phyloP scores from a whole-genome alignment of 148 eudicot species.

The Rhododendron molle region DNA sequence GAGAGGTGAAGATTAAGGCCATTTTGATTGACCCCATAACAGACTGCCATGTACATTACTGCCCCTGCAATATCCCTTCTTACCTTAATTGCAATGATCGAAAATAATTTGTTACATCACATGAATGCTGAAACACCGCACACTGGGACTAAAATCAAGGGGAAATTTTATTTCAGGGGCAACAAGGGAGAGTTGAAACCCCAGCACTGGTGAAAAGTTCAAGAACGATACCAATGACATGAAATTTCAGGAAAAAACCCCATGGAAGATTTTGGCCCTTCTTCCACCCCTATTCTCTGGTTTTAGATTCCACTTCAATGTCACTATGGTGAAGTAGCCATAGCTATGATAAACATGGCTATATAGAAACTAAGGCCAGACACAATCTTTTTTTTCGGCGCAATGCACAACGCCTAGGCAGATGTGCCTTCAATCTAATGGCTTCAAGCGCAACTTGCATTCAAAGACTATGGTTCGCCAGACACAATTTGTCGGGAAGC shows the following conservation, averaged over 20 bases:
- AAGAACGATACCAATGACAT: neutral
- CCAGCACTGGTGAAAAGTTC: neutral
- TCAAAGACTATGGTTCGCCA: slow-evolving; percentile 40
- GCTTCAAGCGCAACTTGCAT: slow-evolving; percentile 38
- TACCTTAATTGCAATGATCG: slow-evolving; percentile 24
- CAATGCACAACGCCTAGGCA: neutral
- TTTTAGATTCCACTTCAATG: neutral
- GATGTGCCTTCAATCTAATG: slow-evolving; percentile 27
- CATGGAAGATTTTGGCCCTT: neutral
- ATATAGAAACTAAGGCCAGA: neutral
- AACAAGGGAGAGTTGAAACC: neutral
- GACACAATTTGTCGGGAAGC: neutral
- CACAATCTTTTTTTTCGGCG: neutral
- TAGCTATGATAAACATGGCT: neutral
- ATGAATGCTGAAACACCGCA: neutral
- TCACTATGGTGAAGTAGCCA: neutral
- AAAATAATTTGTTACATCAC: neutral
- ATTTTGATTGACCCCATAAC: slow-evolving; percentile 39
- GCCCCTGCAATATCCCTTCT: slow-evolving; percentile 61
- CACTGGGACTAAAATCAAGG: neutral
- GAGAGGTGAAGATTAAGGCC: slow-evolving; percentile 45
- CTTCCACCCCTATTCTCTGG: neutral
- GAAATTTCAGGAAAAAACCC: neutral
- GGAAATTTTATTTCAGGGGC: neutral
- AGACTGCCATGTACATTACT: slow-evolving; percentile 55